A percentile compares a stretch with the other conserved stretches of the same genome.
Conservation (phyloP, 2,329 filamentous ascomycete genomes). For the Nannizziopsis arthrosporioides region DNA sequence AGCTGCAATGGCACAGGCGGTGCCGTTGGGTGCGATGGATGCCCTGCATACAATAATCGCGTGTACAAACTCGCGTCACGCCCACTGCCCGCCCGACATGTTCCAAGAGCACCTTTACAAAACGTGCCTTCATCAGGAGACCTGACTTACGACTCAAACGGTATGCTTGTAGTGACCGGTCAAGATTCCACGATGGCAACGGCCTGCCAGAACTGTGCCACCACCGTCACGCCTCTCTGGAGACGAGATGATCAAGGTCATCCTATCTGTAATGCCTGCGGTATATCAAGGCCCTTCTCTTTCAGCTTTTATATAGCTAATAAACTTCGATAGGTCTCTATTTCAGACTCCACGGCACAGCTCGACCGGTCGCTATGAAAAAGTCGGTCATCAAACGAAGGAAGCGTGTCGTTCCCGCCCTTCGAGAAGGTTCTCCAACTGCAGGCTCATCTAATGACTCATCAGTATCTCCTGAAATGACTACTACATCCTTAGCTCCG, state of each 20-base stretch:
- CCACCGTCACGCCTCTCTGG: conserved; percentile 94
- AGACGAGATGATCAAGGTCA: conserved; percentile 85
- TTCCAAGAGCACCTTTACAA: conserved; percentile 22
- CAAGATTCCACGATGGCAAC: conserved; percentile 50
- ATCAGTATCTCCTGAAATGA: conserved; percentile 34
- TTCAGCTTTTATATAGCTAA: neutral
- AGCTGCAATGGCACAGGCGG: conserved; percentile 94
- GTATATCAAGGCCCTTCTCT: conserved; percentile 42
- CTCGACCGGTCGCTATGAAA: conserved; percentile 96
- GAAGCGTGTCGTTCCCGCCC: conserved; percentile 82
- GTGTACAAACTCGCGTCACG: conserved; percentile 68
- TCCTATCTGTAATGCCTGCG: conserved; percentile 97
- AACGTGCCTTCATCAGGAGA: conserved; percentile 19
- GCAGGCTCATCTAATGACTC: conserved; percentile 33
- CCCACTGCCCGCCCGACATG: conserved; percentile 27
- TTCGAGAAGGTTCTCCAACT: conserved; percentile 38
- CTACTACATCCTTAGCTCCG: conserved; percentile 23
- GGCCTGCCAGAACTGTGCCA: conserved; percentile 93
- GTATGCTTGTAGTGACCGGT: conserved; percentile 19
- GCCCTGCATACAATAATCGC: conserved; percentile 93
- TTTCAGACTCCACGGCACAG: conserved; percentile 87
- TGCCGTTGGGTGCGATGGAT: conserved; percentile 87
- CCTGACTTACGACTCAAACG: conserved; percentile 15
- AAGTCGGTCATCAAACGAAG: conserved; percentile 92
- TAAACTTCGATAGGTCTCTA: conserved; percentile 57